phyloP scores from a whole-genome alignment of 75 land plant genomes.

The Pinus tabuliformis region DNA sequence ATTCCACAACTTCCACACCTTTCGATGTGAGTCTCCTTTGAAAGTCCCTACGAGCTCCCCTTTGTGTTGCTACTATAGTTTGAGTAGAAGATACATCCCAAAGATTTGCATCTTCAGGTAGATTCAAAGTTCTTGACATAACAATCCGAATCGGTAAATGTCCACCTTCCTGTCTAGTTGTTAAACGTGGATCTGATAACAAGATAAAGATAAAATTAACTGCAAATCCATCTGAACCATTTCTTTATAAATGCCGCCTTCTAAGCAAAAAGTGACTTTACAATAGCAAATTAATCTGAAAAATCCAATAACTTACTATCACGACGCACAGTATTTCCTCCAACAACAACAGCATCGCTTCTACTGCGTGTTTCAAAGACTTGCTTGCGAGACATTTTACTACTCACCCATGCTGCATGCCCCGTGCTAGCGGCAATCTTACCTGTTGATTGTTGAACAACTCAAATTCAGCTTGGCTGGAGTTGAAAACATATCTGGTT shows the following conservation, averaged over 20 bases:
- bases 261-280: background rate
- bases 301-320: conserved; percentile 55
- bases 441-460: conserved; percentile 37
- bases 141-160: conserved; percentile 84
- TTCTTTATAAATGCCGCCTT: background rate
- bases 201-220: conserved; percentile 6
- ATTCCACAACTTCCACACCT: conserved; percentile 99
- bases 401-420: conserved; percentile 97
- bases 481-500: background rate
- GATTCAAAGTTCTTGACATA: conserved; percentile 81
- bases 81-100: conserved; percentile 76
- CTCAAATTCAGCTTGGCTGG: background rate
- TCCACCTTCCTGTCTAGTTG: conserved; percentile 96
- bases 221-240: background rate
- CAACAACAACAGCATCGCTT: conserved; percentile 96
- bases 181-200: conserved; percentile 77
- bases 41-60: conserved; percentile 82
- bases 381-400: conserved; percentile 71
- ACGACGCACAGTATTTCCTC: conserved; percentile 96
- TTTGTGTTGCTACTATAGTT: conserved; percentile 95
- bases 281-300: background rate
- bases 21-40: conserved; percentile 67
- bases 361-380: conserved; percentile 84
- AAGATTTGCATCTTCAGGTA: conserved; percentile 83
- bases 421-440: conserved; percentile 99